Evolutionary conservation across 176 grass and related monocot species (phyloP).

Genomic region (Cocos nucifera): DNA sequence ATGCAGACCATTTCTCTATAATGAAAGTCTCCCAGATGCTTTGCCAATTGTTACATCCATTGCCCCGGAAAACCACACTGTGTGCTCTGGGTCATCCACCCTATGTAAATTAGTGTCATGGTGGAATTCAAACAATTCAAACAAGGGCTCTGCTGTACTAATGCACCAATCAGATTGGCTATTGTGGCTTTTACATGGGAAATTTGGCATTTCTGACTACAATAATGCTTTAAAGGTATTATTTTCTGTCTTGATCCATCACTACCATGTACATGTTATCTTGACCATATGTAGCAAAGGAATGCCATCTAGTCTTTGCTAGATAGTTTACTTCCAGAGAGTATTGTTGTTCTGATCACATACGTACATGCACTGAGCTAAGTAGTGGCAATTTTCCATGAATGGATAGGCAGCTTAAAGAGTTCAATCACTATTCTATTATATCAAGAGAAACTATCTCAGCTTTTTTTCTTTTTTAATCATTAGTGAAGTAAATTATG

Average conservation of each 20-base stretch:
- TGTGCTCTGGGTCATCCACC: constrained; percentile 63
- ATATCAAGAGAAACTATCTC: too few relatives aligned
- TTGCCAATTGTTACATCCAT: constrained; percentile 47
- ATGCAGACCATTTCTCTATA: constrained; percentile 59
- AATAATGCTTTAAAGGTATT: constrained; percentile 71
- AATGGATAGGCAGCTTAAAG: too few relatives aligned
- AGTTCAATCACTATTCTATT: too few relatives aligned
- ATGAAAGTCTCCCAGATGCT: constrained; percentile 59
- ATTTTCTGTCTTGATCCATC: neutral
- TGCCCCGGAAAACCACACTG: constrained; percentile 57
- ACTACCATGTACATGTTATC: too few relatives aligned
- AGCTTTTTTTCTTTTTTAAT: too few relatives aligned
- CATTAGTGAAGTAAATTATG: too few relatives aligned
- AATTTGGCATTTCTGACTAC: constrained; percentile 65
- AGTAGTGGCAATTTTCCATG: too few relatives aligned
- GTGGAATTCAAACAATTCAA: constrained; percentile 29
- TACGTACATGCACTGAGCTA: too few relatives aligned
- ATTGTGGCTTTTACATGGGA: constrained; percentile 76
- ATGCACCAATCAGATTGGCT: constrained; percentile 94
- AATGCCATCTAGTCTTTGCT: too few relatives aligned
- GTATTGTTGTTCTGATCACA: too few relatives aligned
- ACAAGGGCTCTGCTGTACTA: constrained; percentile 32
- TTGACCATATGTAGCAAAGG: too few relatives aligned
- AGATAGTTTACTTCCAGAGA: too few relatives aligned
- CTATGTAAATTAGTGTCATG: constrained; percentile 80